These are phyloP conservation scores for Xylariaceae sp. DNA, from an alignment of 2,329 filamentous ascomycete genomes.

Conservation along the genomic window DNA sequence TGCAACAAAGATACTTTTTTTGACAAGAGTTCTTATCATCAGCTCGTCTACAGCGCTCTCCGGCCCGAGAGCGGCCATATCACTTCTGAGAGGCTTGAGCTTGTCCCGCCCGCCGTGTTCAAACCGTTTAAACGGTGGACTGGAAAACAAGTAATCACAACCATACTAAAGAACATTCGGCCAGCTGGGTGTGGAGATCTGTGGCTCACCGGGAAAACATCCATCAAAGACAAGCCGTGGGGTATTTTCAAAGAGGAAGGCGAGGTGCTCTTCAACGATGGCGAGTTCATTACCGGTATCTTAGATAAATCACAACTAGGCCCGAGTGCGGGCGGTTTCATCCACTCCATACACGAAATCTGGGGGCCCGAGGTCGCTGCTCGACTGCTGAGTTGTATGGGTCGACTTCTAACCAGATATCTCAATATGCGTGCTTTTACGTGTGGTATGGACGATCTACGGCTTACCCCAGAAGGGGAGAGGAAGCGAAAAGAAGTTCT, in stretches of 20 bases:
- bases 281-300: constrained; percentile 87
- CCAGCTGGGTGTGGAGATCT: constrained; percentile 77
- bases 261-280: constrained; percentile 80
- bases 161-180: constrained; percentile 89
- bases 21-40: constrained; percentile 84
- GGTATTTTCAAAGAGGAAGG: constrained; percentile 77
- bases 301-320: constrained; percentile 96
- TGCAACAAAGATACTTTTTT: constrained; percentile 94
- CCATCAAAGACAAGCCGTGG: constrained; percentile 82
- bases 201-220: constrained; percentile 79
- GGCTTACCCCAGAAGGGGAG: constrained; percentile 82
- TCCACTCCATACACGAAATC: constrained; percentile 91
- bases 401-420: constrained; percentile 85
- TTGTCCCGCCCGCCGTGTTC: constrained; percentile 79
- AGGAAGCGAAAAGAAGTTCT: constrained; percentile 71
- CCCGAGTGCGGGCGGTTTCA: constrained; percentile 81
- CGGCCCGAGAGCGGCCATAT: constrained; percentile 91
- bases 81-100: constrained; percentile 78
- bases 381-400: constrained; percentile 85
- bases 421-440: constrained; percentile 94
- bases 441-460: constrained; percentile 95
- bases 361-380: constrained; percentile 89
- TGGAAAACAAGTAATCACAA: constrained; percentile 94
- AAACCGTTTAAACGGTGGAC: constrained; percentile 88
- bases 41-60: constrained; percentile 89